A percentile compares a stretch with the other conserved stretches of the same genome.
These are phyloP conservation scores for Boletales sp. DNA, from an alignment of 768 basidiomycete genomes.

Conservation along the genomic window DNA sequence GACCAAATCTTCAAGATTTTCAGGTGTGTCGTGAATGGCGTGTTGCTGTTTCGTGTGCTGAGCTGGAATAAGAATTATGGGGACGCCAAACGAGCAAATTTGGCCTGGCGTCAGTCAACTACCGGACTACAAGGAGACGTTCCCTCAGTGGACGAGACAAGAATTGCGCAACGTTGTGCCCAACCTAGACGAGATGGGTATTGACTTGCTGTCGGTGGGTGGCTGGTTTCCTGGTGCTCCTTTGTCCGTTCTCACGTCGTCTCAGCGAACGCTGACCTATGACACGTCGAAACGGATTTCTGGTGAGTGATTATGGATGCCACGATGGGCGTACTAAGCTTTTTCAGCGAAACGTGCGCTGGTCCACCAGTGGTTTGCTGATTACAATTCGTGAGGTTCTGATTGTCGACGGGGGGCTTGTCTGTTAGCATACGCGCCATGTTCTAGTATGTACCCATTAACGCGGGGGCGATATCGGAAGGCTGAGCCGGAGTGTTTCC, in stretches of 20 bases:
- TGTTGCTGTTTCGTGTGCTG: neutral
- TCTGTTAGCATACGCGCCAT: conserved; percentile 21
- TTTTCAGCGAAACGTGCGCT: conserved; percentile 54
- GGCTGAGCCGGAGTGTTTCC: conserved; percentile 20
- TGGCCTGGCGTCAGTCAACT: conserved; percentile 90
- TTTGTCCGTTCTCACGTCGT: neutral
- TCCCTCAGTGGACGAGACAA: conserved; percentile 90
- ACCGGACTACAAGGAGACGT: conserved; percentile 94
- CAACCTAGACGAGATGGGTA: conserved; percentile 69
- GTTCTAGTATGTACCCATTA: conserved; percentile 21
- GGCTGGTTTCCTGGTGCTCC: neutral
- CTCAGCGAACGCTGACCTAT: conserved; percentile 69
- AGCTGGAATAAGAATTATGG: conserved; percentile 66
- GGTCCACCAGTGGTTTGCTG: conserved; percentile 46
- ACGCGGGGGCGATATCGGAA: neutral
- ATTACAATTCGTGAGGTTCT: conserved; percentile 38
- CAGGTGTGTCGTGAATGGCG: conserved; percentile 48
- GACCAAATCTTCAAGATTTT: conserved; percentile 99
- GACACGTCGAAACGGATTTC: conserved; percentile 92
- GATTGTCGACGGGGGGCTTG: neutral
- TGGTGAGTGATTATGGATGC: conserved; percentile 44
- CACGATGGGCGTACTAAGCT: conserved; percentile 2
- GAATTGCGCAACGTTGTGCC: conserved; percentile 67
- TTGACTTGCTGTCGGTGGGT: conserved; percentile 73
- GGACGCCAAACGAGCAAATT: conserved; percentile 84